These are phyloP conservation scores for Trametes cingulata DNA, from an alignment of 768 basidiomycete species.

Conservation along the genomic window DNA sequence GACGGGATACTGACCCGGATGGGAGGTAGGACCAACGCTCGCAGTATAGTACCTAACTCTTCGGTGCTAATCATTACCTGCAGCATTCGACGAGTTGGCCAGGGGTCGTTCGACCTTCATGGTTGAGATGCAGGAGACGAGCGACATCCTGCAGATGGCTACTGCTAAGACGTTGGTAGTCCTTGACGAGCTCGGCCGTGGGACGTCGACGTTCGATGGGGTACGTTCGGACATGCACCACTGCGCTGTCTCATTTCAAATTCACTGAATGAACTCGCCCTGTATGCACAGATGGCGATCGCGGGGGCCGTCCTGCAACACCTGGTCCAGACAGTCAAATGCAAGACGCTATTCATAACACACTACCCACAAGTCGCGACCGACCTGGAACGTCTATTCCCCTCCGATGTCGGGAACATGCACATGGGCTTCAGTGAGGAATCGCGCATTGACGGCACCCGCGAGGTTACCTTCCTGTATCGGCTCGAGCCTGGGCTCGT, in stretches of 20 bases:
- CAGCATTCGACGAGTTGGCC: slow-evolving; percentile 85
- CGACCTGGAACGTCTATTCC: slow-evolving; percentile 60
- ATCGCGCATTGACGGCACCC: slow-evolving; percentile 65
- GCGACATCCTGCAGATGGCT: slow-evolving; percentile 80
- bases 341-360: slow-evolving; percentile 89
- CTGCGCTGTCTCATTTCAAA: not conserved
- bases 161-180: slow-evolving; percentile 81
- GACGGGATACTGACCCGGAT: slow-evolving; percentile 88
- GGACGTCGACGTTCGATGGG: slow-evolving; percentile 93
- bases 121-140: slow-evolving; percentile 95
- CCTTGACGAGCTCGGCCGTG: slow-evolving; percentile 86
- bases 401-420: slow-evolving; percentile 65
- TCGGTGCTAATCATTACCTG: not conserved
- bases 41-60: not conserved
- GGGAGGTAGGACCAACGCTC: slow-evolving; percentile 59
- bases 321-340: slow-evolving; percentile 55
- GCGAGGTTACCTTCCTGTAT: slow-evolving; percentile 89
- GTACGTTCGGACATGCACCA: slow-evolving; percentile 24
- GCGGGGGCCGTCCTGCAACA: slow-evolving; percentile 80
- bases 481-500: slow-evolving; percentile 71
- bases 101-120: slow-evolving; percentile 93
- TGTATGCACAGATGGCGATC: slow-evolving; percentile 70
- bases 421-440: slow-evolving; percentile 87
- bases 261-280: slow-evolving; percentile 23
- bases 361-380: slow-evolving; percentile 89